Base-by-base conservation (phyloP, 1,139 yeast genomes). In the Diutina ranongensis region DNA sequence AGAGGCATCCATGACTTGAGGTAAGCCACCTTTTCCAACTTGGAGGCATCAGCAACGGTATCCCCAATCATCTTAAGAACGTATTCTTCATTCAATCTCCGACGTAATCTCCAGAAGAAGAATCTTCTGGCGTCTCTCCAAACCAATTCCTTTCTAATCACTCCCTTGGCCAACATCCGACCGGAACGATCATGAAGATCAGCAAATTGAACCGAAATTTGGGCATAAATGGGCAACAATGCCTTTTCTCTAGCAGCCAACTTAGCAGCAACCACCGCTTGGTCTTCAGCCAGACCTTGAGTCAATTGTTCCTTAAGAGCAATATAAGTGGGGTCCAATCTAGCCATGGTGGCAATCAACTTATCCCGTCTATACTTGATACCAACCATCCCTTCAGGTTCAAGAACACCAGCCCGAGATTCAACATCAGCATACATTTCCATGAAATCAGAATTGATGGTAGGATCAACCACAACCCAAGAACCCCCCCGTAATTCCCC, bases 401-500 rank as follows among this genome's bases (percentile, higher is more conserved):
- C 98, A 62, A 94, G 73, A 50, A 94, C 96, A 78, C 98, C 97
- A 41, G 92, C 98, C 65, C 98, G 80, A n/a, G 97, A 76, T 49
- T 92, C 94, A 45, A 78, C 82, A 65, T 94, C 98, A 20, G 97
- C 97, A 59, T 89, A 92, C 97, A 92, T 92, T 71, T 92, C 98
- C 97, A 92, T 94, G 86, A 86, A 86, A 53, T 89, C 97, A 46
- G 83, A 67, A 64, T 94, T 92, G 69, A 94, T 92, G 48, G 97
- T 86, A 54, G 98, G 97, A 67, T 92, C 98, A 63, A 92, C 96
- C 54, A 92, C 98, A 49, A 94, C 98, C 98, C 98, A 92, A 28
- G 98, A 92, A 63, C 98, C 98, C 73, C 98, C 98, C 77, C 98
- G 86, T 57, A 94, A 78, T 67, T 92, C 98, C 63, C 97, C 97